Percentiles rank a stretch among this genome's conserved stretches.
These are phyloP conservation scores for Acanthochlamys bracteata DNA, from an alignment of 106 monocot genomes.

Conservation along the genomic window DNA sequence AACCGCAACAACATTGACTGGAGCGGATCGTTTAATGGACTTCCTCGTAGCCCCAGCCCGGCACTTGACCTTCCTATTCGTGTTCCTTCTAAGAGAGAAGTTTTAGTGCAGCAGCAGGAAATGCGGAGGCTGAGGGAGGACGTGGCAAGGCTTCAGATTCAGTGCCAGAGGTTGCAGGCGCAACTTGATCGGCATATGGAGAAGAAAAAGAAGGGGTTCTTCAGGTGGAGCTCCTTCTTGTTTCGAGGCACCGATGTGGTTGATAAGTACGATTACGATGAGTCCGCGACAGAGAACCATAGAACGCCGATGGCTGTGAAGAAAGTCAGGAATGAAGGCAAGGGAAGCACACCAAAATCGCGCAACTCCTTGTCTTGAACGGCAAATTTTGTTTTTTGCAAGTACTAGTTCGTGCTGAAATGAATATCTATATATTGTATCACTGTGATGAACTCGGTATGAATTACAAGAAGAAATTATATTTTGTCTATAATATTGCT, in stretches of 20 bases:
- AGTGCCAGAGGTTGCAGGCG: constrained; percentile 58
- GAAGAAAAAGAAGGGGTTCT: constrained; percentile 39
- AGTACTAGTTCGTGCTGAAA: neutral
- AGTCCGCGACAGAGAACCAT: constrained; percentile 13
- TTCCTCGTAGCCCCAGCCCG: constrained; percentile 36
- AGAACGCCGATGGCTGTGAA: constrained; percentile 23
- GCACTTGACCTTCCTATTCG: constrained; percentile 40
- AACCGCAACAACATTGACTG: constrained; percentile 31
- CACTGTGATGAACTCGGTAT: too few species aligned
- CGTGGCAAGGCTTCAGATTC: constrained; percentile 56
- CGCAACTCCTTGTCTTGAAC: constrained; percentile 49
- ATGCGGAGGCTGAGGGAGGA: constrained; percentile 60
- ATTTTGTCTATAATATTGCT: too few species aligned
- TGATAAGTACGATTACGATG: constrained; percentile 36
- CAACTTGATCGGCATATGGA: constrained; percentile 40
- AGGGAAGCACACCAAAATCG: constrained; percentile 28
- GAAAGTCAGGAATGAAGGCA: constrained; percentile 22
- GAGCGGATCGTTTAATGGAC: constrained; percentile 40
- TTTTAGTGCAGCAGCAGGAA: constrained; percentile 60
- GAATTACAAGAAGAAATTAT: too few species aligned
- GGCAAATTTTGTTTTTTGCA: neutral
- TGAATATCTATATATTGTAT: neutral
- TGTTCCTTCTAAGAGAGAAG: constrained; percentile 61
- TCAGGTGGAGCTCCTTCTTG: constrained; percentile 54
- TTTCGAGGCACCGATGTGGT: constrained; percentile 22